A percentile compares a stretch with the other conserved stretches of the same genome.
These are phyloP conservation scores for Aeschynomene evenia DNA, from an alignment of 306 rosid genomes.

Conservation along the genomic window DNA sequence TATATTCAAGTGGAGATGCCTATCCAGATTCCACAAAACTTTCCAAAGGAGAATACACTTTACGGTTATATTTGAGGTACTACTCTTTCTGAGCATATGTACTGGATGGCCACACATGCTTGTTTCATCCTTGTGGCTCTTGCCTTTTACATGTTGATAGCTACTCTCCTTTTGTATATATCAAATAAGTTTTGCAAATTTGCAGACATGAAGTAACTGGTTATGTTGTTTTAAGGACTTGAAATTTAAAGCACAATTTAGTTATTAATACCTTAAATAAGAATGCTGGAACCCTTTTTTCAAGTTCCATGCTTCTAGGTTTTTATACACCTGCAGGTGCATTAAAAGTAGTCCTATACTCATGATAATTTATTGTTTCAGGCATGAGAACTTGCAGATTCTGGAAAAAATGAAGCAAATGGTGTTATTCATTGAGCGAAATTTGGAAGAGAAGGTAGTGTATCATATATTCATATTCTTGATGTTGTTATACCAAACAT, in stretches of 20 bases:
- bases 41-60: constrained; percentile 89
- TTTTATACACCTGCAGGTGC: not conserved
- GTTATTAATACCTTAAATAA: constrained; percentile 4
- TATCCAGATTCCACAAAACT: constrained; percentile 72
- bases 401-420: constrained; percentile 92
- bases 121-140: constrained; percentile 23
- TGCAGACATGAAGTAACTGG: not conserved
- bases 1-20: constrained; percentile 83
- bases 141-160: constrained; percentile 4
- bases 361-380: constrained; percentile 42
- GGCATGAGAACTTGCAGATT: constrained; percentile 82
- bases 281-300: constrained; percentile 3
- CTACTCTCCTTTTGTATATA: constrained; percentile 19
- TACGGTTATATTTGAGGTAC: constrained; percentile 78
- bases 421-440: constrained; percentile 79
- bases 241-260: constrained; percentile 17
- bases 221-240: constrained; percentile 18
- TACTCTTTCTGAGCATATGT: constrained; percentile 32
- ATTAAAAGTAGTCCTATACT: constrained; percentile 14
- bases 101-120: constrained; percentile 16
- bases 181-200: not conserved
- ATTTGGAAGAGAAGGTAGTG: constrained; percentile 83
- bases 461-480: not conserved
- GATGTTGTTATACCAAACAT: not conserved
- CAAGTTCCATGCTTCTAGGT: constrained; percentile 24